Evolutionary conservation across 164 flowering plant genomes (phyloP).

Genomic region (Santalum album): DNA sequence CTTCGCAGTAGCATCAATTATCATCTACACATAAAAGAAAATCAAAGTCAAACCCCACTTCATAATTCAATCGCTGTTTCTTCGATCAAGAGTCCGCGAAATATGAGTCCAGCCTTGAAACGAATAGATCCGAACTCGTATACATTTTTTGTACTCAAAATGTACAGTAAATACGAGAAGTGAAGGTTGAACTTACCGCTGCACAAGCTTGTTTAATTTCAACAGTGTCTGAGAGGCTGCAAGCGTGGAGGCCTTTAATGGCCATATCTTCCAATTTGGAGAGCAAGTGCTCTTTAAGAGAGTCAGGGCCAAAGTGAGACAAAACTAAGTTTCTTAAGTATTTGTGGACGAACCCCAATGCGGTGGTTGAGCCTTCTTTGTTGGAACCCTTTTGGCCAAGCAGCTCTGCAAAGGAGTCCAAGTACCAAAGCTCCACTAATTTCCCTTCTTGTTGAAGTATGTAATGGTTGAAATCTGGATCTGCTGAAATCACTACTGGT

Average conservation of each 20-base stretch:
- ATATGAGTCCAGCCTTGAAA: too few species aligned
- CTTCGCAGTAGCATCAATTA: conserved; percentile 10
- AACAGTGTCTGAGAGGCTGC: background rate
- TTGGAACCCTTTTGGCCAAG: conserved; percentile 2
- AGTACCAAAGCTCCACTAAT: conserved; percentile 8
- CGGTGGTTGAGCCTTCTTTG: background rate
- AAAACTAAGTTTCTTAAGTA: background rate
- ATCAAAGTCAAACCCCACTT: too few species aligned
- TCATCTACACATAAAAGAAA: conserved; percentile 13
- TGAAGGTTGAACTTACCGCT: background rate
- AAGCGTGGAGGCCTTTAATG: background rate
- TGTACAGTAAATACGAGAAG: background rate
- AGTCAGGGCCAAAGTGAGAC: background rate
- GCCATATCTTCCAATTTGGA: background rate
- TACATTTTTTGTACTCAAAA: too few species aligned
- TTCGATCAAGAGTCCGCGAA: too few species aligned
- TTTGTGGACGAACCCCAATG: background rate
- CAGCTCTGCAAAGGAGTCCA: conserved; percentile 3
- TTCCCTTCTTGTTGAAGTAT: conserved; percentile 14
- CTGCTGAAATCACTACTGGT: conserved; percentile 7
- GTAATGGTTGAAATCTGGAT: conserved; percentile 12
- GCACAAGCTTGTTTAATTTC: background rate
- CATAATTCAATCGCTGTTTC: too few species aligned
- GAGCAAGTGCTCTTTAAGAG: background rate
- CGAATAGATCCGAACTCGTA: too few species aligned